Evolutionary conservation across 306 rosid species (phyloP), one percentile per base, ranked within the genome.

Genomic region (Rosa chinensis): DNA sequence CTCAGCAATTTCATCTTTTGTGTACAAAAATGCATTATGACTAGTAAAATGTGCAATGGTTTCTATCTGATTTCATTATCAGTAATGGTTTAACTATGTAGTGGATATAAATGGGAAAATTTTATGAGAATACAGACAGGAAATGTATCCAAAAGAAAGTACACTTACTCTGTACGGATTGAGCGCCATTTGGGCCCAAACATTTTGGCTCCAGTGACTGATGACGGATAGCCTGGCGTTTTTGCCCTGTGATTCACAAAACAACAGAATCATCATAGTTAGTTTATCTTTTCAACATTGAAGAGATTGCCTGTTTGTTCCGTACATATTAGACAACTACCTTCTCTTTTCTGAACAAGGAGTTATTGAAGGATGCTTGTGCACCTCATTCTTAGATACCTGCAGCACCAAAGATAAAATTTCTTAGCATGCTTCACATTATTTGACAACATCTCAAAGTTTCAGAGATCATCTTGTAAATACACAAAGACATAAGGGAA

Each of bases 281-380:
- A 50, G 13, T 21, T 7, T 20, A 20, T 55, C 23, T 4, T 40
- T 42, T 74, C 62, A 70, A 13, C 44, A 35, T 64, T 35, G 6
- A 14, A 16, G 56, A 39, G 63, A 48, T 35, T 13, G 40, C 52
- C 20, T 37, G n/a, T 11, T 42, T 44, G 43, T 66, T 62, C 61
- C 0, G 20, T 14, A 6, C 44, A 64, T 39, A 12, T 66, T 10
- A 14, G 32, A 47, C 73, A 78, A 44, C 17, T 76, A 93, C 99
- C 96, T 87, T 90, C 73, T 89, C 74, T 78, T 89, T 86, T 89
- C 98, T 66, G 98, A 89, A 86, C 87, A 80, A 68, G 99, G 97
- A n/a, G 98, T 92, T 78, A 84, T 69, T 74, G 90, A 70, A 79
- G 87, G 72, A 82, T 82, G 88, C 82, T 82, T 89, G 23, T 66